Conservation (phyloP, 345 rosid genomes). For the Pistacia atlantica region DNA sequence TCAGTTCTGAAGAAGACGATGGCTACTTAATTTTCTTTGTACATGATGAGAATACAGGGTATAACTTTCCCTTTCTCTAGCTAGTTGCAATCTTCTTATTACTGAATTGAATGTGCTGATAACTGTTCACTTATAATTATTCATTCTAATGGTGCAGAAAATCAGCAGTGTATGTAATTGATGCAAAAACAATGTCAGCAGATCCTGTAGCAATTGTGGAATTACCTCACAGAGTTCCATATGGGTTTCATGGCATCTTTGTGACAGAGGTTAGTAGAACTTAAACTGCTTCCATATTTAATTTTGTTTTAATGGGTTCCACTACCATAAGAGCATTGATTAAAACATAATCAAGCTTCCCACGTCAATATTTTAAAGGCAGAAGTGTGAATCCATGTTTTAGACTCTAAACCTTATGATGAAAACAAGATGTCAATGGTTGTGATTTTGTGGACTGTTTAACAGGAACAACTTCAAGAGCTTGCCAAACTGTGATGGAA, state of each 20-base stretch:
- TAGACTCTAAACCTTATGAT: too few relatives aligned
- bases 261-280: slow-evolving; percentile 68
- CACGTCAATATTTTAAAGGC: too few relatives aligned
- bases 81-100: not conserved
- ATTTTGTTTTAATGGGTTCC: too few relatives aligned
- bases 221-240: slow-evolving; percentile 85
- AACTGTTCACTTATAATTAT: not conserved
- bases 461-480: slow-evolving; percentile 19
- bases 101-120: too few relatives aligned
- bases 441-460: not conserved
- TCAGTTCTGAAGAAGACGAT: slow-evolving; percentile 78
- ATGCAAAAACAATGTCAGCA: slow-evolving; percentile 89
- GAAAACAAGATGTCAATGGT: not conserved
- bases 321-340: too few relatives aligned
- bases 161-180: slow-evolving; percentile 76
- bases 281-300: too few relatives aligned
- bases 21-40: slow-evolving; percentile 87
- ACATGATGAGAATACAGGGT: slow-evolving; percentile 90
- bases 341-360: too few relatives aligned
- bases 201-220: slow-evolving; percentile 96
- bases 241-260: slow-evolving; percentile 92
- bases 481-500: not conserved
- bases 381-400: too few relatives aligned
- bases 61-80: slow-evolving; percentile 3
- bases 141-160: slow-evolving; percentile 51